Evolutionary conservation across 768 basidiomycete genomes (phyloP).

Genomic region (Rickenella mellea): DNA sequence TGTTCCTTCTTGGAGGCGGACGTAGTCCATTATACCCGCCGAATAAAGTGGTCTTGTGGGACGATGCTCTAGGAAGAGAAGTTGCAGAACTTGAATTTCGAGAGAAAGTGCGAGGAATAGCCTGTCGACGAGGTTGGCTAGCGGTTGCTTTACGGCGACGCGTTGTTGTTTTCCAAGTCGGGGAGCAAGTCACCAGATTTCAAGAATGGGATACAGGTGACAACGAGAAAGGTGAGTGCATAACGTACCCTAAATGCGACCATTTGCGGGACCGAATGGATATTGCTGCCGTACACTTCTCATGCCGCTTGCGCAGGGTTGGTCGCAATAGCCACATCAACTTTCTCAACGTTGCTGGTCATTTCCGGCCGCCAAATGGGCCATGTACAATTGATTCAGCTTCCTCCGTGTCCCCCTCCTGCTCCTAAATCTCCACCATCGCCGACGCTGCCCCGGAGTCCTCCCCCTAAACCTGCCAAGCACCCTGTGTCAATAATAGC

Average conservation of each 20-base stretch:
- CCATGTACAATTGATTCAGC: conserved; percentile 79
- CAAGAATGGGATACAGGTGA: conserved; percentile 83
- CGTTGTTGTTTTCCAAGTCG: conserved; percentile 71
- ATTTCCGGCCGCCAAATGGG: conserved; percentile 82
- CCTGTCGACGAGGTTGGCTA: conserved; percentile 77
- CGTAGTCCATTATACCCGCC: conserved; percentile 83
- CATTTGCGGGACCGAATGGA: too few species aligned
- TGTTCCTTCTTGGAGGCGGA: conserved; percentile 84
- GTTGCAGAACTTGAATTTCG: conserved; percentile 86
- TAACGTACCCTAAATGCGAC: too few species aligned
- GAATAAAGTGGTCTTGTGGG: conserved; percentile 89
- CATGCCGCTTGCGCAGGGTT: conserved; percentile 52
- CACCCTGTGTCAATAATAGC: conserved; percentile 73
- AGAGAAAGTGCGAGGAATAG: conserved; percentile 71
- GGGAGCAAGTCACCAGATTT: conserved; percentile 49
- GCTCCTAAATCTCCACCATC: conserved; percentile 46
- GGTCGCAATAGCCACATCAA: conserved; percentile 68
- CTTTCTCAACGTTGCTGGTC: conserved; percentile 72
- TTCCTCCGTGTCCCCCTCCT: conserved; percentile 69
- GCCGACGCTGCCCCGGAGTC: conserved; percentile 40
- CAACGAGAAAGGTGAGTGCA: conserved; percentile 63
- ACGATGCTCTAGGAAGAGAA: conserved; percentile 66
- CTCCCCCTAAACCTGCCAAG: conserved; percentile 47
- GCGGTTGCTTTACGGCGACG: conserved; percentile 72
- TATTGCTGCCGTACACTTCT: too few species aligned